A percentile compares a stretch with the other conserved stretches of the same genome.
These are phyloP conservation scores for Penstemon eatonii DNA, from an alignment of 257 asterid genomes.

Conservation along the genomic window DNA sequence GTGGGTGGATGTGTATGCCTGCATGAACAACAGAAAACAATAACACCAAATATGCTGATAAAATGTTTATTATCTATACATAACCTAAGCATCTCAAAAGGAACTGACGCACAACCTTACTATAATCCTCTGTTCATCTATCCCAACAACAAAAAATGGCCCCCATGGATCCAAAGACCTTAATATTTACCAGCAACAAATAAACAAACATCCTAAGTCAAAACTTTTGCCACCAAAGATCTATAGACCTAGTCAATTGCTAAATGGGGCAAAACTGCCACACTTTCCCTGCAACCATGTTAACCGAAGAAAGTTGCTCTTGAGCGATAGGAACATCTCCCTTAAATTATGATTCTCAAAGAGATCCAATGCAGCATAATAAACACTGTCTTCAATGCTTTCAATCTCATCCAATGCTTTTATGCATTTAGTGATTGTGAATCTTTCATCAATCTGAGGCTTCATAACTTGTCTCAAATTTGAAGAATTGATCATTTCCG, in stretches of 20 bases:
- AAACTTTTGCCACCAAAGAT: conserved; percentile 4
- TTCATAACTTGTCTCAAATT: conserved; percentile 38
- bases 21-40: no score
- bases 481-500: conserved; percentile 67
- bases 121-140: background rate
- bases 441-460: conserved; percentile 47
- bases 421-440: conserved; percentile 68
- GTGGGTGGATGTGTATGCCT: no score
- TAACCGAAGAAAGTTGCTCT: conserved; percentile 44
- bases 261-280: conserved; percentile 34
- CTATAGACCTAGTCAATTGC: conserved; percentile 17
- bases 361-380: conserved; percentile 74
- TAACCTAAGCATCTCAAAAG: background rate
- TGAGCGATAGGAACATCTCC: conserved; percentile 71
- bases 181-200: background rate
- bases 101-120: background rate
- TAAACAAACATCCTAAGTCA: background rate
- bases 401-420: conserved; percentile 77
- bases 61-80: background rate
- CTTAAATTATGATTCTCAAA: conserved; percentile 66
- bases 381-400: conserved; percentile 63
- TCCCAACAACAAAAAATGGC: background rate
- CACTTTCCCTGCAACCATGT: conserved; percentile 81
- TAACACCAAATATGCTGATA: background rate
- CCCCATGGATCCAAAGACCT: no score